Evolutionary conservation across 371 early-diverging fungal genomes (phyloP).

Genomic region (Mortierella sp.): DNA sequence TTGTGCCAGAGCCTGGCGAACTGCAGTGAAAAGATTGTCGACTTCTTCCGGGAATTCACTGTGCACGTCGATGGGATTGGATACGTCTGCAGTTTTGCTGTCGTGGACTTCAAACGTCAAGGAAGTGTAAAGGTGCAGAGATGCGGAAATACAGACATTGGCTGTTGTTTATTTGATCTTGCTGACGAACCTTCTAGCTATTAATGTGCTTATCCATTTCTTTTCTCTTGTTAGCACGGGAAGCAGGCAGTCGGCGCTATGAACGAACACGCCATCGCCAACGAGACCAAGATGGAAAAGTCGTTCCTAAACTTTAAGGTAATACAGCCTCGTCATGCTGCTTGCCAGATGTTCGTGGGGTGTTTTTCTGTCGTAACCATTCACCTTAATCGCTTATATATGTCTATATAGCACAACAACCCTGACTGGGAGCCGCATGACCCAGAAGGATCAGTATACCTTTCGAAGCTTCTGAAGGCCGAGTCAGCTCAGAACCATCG

Average conservation of each 20-base stretch:
- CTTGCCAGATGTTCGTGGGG: background rate
- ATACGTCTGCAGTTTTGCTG: conserved; percentile 95
- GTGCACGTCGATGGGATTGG: conserved; percentile 92
- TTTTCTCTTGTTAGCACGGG: conserved; percentile 67
- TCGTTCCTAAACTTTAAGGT: conserved; percentile 96
- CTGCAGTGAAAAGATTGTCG: conserved; percentile 85
- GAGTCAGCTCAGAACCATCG: conserved; percentile 50
- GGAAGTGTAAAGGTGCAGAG: conserved; percentile 79
- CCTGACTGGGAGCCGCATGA: conserved; percentile 87
- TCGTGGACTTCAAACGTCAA: conserved; percentile 89
- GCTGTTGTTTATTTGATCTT: background rate
- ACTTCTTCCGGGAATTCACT: conserved; percentile 95
- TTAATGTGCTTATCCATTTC: background rate
- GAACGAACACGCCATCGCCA: conserved; percentile 77
- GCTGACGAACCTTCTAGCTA: background rate
- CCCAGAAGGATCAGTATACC: conserved; percentile 78
- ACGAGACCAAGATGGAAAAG: conserved; percentile 97
- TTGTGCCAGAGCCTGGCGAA: conserved; percentile 85
- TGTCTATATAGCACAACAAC: conserved; percentile 72
- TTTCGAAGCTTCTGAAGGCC: conserved; percentile 55
- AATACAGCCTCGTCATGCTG: background rate
- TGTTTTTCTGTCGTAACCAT: background rate
- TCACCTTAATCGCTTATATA: background rate
- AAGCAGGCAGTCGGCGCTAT: conserved; percentile 72
- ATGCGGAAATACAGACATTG: background rate